Evolutionary conservation across 2,329 filamentous ascomycete genomes (phyloP).

Genomic region (Proliferodiscus dingleyae): DNA sequence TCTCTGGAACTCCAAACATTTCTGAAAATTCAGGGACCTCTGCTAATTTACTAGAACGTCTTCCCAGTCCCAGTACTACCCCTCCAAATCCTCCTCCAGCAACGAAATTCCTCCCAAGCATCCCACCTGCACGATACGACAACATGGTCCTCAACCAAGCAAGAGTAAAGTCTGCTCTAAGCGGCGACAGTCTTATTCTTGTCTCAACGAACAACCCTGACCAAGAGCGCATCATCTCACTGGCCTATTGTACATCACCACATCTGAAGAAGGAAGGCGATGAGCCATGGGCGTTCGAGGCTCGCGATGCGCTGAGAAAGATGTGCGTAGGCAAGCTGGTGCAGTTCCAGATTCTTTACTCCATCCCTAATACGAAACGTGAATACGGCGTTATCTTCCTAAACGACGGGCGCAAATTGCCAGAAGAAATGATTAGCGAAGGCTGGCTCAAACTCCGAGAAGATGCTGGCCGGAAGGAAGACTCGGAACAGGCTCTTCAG

Average conservation of each 20-base stretch:
- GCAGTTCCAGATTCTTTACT: conserved; percentile 81
- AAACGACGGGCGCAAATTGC: conserved; percentile 69
- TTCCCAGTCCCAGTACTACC: conserved; percentile 19
- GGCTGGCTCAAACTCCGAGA: conserved; percentile 93
- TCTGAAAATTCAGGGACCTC: too few relatives aligned
- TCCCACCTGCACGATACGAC: conserved; percentile 28
- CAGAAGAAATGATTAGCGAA: conserved; percentile 77
- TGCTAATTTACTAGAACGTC: conserved; percentile 35
- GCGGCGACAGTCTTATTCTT: conserved; percentile 86
- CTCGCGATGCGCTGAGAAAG: conserved; percentile 85
- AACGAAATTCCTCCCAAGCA: conserved; percentile 21
- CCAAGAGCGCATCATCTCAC: conserved; percentile 79
- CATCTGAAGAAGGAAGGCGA: conserved; percentile 84
- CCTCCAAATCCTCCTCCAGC: conserved; percentile 10
- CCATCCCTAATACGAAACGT: conserved; percentile 75
- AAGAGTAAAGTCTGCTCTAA: conserved; percentile 89
- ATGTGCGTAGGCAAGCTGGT: conserved; percentile 81
- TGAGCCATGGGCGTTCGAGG: conserved; percentile 89
- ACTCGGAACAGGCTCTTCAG: conserved; percentile 67
- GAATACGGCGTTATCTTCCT: conserved; percentile 83
- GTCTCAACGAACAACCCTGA: conserved; percentile 75
- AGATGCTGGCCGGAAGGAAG: conserved; percentile 87
- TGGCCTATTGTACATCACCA: conserved; percentile 89
- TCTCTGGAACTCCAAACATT: conserved; percentile 9
- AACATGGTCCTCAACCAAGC: conserved; percentile 42